These are phyloP conservation scores for Pleurotus djamor DNA, from an alignment of 768 basidiomycete species.

Conservation along the genomic window DNA sequence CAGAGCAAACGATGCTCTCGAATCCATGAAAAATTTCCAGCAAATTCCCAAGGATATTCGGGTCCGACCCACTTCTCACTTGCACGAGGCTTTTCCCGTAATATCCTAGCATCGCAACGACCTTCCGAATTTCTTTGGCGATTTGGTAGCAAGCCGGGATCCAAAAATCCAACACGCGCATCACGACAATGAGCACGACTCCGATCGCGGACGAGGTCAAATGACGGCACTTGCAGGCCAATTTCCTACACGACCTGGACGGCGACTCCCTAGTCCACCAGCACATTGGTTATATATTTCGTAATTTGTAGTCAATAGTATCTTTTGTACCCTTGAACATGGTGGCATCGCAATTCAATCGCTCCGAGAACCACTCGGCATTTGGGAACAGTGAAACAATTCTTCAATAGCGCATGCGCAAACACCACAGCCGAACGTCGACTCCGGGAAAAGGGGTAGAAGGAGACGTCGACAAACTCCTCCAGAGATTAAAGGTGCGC, in stretches of 20 bases:
- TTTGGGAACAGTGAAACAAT: too few relatives aligned
- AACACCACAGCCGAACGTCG: too few relatives aligned
- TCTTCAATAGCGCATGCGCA: too few relatives aligned
- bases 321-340: slow-evolving; percentile 3
- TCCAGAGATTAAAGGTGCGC: neutral
- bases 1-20: too few relatives aligned
- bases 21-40: neutral
- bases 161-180: neutral
- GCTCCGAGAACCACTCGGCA: neutral
- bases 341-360: neutral
- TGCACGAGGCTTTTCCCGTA: neutral
- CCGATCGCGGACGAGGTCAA: neutral
- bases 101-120: neutral
- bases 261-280: neutral
- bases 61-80: neutral
- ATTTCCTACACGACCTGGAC: neutral
- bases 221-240: neutral
- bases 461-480: neutral
- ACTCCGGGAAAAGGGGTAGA: too few relatives aligned
- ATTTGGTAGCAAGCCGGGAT: neutral
- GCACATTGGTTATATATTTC: slow-evolving; percentile 2
- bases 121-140: neutral
- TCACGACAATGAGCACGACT: neutral
- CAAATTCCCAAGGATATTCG: neutral
- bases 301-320: slow-evolving; percentile 1